phyloP scores from a whole-genome alignment of 441 rosid genomes.

The Biscutella auriculata region DNA sequence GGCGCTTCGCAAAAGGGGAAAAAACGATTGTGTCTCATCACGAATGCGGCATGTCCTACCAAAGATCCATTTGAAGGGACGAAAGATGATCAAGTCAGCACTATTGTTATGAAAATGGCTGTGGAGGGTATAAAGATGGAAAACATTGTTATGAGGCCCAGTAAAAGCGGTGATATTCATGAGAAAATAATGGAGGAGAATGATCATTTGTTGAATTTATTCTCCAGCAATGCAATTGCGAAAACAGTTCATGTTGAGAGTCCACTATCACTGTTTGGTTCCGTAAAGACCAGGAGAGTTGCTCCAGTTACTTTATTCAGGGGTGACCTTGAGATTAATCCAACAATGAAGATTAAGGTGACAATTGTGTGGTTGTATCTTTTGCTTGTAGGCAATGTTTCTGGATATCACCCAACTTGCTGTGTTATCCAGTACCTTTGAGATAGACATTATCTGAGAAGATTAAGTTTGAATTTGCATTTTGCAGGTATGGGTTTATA shows the following conservation, averaged over 20 bases:
- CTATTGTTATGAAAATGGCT: conserved; percentile 58
- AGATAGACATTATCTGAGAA: too few relatives aligned
- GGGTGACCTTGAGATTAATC: conserved; percentile 73
- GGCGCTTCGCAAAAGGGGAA: conserved; percentile 51
- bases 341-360: conserved; percentile 73
- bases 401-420: not conserved
- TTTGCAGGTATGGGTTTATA: conserved; percentile 97
- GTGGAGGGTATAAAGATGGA: conserved; percentile 65
- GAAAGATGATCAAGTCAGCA: conserved; percentile 72
- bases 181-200: conserved; percentile 51
- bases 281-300: conserved; percentile 62
- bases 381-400: not conserved
- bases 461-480: conserved; percentile 14
- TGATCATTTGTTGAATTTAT: conserved; percentile 50
- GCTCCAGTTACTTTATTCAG: conserved; percentile 76
- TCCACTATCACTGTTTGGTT: conserved; percentile 70
- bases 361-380: not conserved
- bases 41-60: conserved; percentile 56
- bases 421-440: not conserved
- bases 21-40: conserved; percentile 72
- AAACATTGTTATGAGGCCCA: conserved; percentile 48
- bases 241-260: conserved; percentile 51
- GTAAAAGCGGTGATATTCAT: conserved; percentile 20
- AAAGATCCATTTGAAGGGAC: conserved; percentile 74
- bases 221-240: conserved; percentile 42